Percentiles rank a stretch among this genome's conserved stretches.
Conservation (phyloP, 108 stramenopile genomes). For the Cyclotella cryptica region DNA sequence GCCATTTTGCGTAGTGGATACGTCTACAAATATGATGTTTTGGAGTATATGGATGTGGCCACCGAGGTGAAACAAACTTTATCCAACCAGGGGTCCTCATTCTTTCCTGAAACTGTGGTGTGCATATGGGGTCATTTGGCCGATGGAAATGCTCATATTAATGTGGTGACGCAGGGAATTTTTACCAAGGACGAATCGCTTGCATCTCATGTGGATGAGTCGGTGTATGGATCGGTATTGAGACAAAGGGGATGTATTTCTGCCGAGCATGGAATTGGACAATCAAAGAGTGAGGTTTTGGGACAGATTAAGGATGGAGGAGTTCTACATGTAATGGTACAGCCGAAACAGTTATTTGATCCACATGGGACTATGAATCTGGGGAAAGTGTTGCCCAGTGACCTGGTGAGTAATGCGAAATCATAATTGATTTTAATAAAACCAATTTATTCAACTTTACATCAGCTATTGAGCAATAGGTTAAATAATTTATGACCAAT, state of each 20-base stretch:
- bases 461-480: no score
- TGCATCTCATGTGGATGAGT: conserved; percentile 68
- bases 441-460: not conserved
- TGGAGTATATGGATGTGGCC: conserved; percentile 77
- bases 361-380: conserved; percentile 86
- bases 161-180: conserved; percentile 71
- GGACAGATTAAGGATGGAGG: conserved; percentile 49
- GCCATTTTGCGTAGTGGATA: conserved; percentile 64
- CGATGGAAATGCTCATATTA: conserved; percentile 97
- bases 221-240: conserved; percentile 76
- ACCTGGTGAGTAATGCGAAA: not conserved
- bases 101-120: conserved; percentile 24
- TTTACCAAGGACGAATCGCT: conserved; percentile 53
- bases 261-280: conserved; percentile 98
- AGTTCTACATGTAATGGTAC: conserved; percentile 64
- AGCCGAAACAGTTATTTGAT: conserved; percentile 75
- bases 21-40: conserved; percentile 96
- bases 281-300: conserved; percentile 81
- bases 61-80: conserved; percentile 58
- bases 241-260: conserved; percentile 90
- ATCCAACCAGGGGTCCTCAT: conserved; percentile 64
- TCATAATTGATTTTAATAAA: not conserved
- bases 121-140: conserved; percentile 90
- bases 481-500: no score
- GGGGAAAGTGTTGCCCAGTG: conserved; percentile 49